These are phyloP conservation scores for Solanum neorickii DNA, from an alignment of 257 asterid genomes.

Conservation along the genomic window DNA sequence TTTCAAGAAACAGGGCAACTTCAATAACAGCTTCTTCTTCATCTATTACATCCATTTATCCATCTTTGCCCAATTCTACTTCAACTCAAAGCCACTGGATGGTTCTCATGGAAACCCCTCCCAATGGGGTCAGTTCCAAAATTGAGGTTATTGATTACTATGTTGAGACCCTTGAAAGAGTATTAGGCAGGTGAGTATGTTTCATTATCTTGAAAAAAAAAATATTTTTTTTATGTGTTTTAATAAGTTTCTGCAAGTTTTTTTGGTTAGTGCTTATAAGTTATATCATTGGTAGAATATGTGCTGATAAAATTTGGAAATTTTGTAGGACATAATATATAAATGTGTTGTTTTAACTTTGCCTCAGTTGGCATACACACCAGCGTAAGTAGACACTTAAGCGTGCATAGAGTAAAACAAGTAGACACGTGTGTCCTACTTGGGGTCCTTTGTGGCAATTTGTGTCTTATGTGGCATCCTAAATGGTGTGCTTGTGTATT, in stretches of 20 bases:
- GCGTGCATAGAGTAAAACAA: neutral
- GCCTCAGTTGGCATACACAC: neutral
- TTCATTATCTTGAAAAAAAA: neutral
- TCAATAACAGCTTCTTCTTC: neutral
- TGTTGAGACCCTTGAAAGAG: constrained; percentile 47
- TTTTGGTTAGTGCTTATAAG: neutral
- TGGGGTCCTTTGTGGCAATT: neutral
- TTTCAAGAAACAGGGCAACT: neutral
- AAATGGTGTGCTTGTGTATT: neutral
- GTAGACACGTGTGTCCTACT: too few relatives aligned
- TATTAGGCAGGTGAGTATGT: constrained; percentile 50
- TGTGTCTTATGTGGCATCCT: neutral
- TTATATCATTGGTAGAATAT: neutral
- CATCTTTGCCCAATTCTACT: constrained; percentile 9
- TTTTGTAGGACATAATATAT: neutral
- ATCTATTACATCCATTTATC: neutral
- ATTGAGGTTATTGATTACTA: constrained; percentile 58
- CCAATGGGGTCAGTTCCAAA: constrained; percentile 26
- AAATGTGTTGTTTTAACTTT: neutral
- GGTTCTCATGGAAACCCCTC: constrained; percentile 61
- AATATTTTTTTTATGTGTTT: neutral
- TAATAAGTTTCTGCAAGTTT: neutral
- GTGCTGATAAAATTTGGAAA: neutral
- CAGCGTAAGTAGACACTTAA: neutral
- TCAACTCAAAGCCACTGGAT: constrained; percentile 47